Evolutionary conservation across 768 basidiomycete genomes (phyloP).

Genomic region (Lactarius hengduanensis): DNA sequence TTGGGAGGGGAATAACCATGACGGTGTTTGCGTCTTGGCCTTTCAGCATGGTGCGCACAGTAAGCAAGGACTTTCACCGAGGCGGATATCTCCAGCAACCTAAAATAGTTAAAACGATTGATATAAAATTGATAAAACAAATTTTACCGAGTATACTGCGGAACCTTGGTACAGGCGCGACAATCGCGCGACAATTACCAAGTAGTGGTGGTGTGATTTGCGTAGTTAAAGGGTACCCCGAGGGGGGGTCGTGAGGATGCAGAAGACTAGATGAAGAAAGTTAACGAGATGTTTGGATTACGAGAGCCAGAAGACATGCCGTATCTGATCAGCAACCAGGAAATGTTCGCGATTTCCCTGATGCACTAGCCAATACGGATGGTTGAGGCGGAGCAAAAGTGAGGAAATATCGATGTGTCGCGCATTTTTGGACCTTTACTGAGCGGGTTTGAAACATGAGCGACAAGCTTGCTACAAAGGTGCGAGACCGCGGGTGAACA

Average conservation of each 20-base stretch:
- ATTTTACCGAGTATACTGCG: slow-evolving; percentile 49
- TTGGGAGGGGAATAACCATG: slow-evolving; percentile 53
- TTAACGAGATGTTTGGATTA: not conserved
- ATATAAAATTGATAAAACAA: no score
- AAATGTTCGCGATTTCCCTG: slow-evolving; percentile 83
- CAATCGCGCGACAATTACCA: slow-evolving; percentile 67
- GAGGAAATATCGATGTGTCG: slow-evolving; percentile 50
- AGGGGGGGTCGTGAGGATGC: slow-evolving; percentile 55
- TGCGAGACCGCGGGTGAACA: slow-evolving; percentile 4
- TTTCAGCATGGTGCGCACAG: no score
- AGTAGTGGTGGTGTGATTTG: slow-evolving; percentile 61
- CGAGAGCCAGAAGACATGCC: slow-evolving; percentile 41
- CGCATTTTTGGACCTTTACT: slow-evolving; percentile 41
- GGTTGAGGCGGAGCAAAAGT: slow-evolving; percentile 59
- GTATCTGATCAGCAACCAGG: slow-evolving; percentile 69
- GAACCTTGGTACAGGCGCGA: slow-evolving; percentile 66
- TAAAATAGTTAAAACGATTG: no score
- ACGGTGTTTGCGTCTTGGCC: slow-evolving; percentile 38
- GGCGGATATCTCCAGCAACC: slow-evolving; percentile 65
- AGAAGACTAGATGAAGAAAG: slow-evolving; percentile 44
- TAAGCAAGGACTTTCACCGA: slow-evolving; percentile 77
- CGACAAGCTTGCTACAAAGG: slow-evolving; percentile 47
- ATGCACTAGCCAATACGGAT: slow-evolving; percentile 83
- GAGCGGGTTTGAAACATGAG: slow-evolving; percentile 38
- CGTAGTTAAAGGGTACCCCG: slow-evolving; percentile 65